Evolutionary conservation across 768 basidiomycete genomes (phyloP).

Genomic region (Boletales sp.): DNA sequence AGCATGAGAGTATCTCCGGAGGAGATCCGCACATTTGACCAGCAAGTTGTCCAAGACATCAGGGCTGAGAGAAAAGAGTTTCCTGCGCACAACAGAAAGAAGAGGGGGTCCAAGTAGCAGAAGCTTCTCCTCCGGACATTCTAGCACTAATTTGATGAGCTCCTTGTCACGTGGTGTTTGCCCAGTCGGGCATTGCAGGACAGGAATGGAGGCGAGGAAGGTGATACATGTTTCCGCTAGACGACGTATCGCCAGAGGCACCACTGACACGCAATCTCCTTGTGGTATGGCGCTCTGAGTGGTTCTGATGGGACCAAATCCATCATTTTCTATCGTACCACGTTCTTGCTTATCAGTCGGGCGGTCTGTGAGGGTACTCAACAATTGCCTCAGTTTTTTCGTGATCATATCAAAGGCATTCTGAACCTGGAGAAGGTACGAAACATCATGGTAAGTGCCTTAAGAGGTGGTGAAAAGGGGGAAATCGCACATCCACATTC

Average conservation of each 20-base stretch:
- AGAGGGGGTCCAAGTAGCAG: slow-evolving; percentile 54
- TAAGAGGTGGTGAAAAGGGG: neutral
- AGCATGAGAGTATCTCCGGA: slow-evolving; percentile 51
- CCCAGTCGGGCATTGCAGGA: slow-evolving; percentile 54
- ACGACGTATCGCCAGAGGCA: slow-evolving; percentile 28
- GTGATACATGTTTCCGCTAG: slow-evolving; percentile 52
- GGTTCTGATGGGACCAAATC: slow-evolving; percentile 52
- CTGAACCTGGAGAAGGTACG: slow-evolving; percentile 44
- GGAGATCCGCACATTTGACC: slow-evolving; percentile 48
- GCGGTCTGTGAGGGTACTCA: slow-evolving; percentile 34
- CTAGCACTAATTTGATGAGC: slow-evolving; percentile 49
- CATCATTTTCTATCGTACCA: slow-evolving; percentile 48
- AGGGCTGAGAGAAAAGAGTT: slow-evolving; percentile 49
- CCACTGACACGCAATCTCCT: slow-evolving; percentile 26
- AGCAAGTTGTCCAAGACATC: slow-evolving; percentile 53
- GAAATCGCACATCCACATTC: slow-evolving; percentile 56
- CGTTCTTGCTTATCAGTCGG: slow-evolving; percentile 12
- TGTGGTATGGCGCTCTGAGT: slow-evolving; percentile 29
- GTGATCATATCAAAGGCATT: slow-evolving; percentile 36
- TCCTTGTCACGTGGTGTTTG: slow-evolving; percentile 62
- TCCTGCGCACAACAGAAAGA: slow-evolving; percentile 51
- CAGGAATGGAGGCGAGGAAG: slow-evolving; percentile 61
- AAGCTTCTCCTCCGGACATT: slow-evolving; percentile 52
- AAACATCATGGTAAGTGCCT: no score
- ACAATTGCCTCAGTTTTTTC: slow-evolving; percentile 36